Evolutionary conservation across 164 flowering plant species (phyloP), one percentile per base, ranked within the genome.

Genomic region (Umbilicus rupestris): DNA sequence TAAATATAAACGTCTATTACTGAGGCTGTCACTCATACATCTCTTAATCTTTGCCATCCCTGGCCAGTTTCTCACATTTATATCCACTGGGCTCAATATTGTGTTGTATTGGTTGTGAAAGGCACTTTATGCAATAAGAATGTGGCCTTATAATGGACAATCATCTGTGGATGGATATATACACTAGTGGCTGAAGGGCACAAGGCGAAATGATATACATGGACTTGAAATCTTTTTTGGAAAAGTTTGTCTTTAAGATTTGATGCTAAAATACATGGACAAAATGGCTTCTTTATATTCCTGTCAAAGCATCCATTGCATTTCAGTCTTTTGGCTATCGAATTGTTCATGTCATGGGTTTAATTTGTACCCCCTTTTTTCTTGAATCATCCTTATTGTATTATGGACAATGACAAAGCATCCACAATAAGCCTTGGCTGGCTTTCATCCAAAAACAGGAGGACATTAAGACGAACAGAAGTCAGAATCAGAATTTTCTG

Each of bases 201-300:
- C 55, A 11, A n/a, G 47, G 37, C 7, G 37, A 28, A n/a, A n/a
- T n/a, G 60, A 14, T 28, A 28, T 11, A 55, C 33, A 55, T 20
- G 55, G 55, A n/a, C 33, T 26, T 55, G 35, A 28, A 10, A n/a
- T n/a, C n/a, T n/a, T 55, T 55, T 55, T 28, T 28, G 5, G 29
- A 22, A 24, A 20, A 3, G 57, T 50, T 50, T 55, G 31, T 55
- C 19, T 1, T 14, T 55, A 55, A 29, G 33, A 55, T 55, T 14
- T 55, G 60, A 55, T 55, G 31, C 60, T 55, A 55, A 55, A 55
- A 55, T 55, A n/a, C 60, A 26, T 28, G 60, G 60, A 55, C 60
- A 55, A 55, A 55, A 55, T 28, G 33, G 33, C 33, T 2, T n/a
- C 35, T 33, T 28, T 55, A 26, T n/a, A 47, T 55, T 11, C 12